These are phyloP conservation scores for Coemansia sp. DNA, from an alignment of 192 early-diverging fungal genomes.

Conservation along the genomic window DNA sequence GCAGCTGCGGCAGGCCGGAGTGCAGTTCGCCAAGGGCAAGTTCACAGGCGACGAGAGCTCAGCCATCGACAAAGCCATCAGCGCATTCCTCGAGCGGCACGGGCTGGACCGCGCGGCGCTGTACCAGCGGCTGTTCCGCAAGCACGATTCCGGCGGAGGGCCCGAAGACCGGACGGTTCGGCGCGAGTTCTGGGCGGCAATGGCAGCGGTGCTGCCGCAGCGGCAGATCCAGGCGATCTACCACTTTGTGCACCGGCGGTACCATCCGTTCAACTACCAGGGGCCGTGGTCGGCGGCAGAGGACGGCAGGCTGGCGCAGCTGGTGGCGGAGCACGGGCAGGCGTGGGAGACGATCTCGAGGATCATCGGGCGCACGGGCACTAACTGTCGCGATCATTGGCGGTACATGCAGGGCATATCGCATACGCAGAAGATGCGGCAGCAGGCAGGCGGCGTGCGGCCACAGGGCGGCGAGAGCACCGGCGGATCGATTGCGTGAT, in stretches of 20 bases:
- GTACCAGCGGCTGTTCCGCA: slow-evolving; percentile 40
- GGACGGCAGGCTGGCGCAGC: slow-evolving; percentile 30
- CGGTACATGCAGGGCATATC: slow-evolving; percentile 36
- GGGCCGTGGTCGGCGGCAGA: slow-evolving; percentile 42
- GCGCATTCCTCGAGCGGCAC: slow-evolving; percentile 20
- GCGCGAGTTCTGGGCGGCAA: slow-evolving; percentile 36
- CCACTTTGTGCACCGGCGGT: slow-evolving; percentile 45
- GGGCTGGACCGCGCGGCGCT: slow-evolving; percentile 26
- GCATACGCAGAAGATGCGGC: background rate
- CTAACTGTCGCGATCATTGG: slow-evolving; percentile 52
- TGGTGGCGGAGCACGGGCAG: slow-evolving; percentile 41
- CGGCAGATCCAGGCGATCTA: slow-evolving; percentile 50
- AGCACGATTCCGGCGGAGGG: slow-evolving; percentile 9
- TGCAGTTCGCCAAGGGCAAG: slow-evolving; percentile 49
- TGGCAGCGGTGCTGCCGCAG: slow-evolving; percentile 39
- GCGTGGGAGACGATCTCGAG: slow-evolving; percentile 46
- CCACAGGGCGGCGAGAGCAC: no score
- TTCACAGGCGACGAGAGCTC: slow-evolving; percentile 42
- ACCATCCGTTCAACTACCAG: slow-evolving; percentile 49
- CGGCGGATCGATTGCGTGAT: no score
- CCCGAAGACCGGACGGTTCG: slow-evolving; percentile 30
- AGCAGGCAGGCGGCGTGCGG: no score
- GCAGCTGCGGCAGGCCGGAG: slow-evolving; percentile 37
- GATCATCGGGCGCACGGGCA: slow-evolving; percentile 44
- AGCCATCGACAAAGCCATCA: slow-evolving; percentile 26